These are phyloP conservation scores for Hyaloscypha bicolor DNA, from an alignment of 495 filamentous ascomycete genomes.

Conservation along the genomic window DNA sequence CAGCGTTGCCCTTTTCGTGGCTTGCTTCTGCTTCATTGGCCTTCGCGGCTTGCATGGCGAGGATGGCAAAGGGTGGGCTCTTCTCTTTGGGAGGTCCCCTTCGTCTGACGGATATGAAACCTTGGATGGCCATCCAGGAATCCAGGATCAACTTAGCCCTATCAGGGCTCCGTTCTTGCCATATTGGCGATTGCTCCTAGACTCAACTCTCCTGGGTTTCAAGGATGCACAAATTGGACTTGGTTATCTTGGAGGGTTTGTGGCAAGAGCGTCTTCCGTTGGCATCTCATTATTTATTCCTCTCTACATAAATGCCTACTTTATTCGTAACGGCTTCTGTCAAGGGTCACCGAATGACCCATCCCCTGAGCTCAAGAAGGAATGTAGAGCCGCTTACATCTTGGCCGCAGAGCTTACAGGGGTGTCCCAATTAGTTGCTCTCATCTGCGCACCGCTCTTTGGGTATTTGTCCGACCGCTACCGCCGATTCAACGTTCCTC, in stretches of 20 bases:
- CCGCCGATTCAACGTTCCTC: conserved; percentile 67
- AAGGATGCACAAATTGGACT: conserved; percentile 76
- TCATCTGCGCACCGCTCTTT: conserved; percentile 83
- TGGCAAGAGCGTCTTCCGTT: conserved; percentile 93
- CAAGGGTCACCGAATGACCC: conserved; percentile 58
- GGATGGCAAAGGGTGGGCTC: conserved; percentile 68
- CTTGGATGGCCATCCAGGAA: conserved; percentile 5
- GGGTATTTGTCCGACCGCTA: conserved; percentile 71
- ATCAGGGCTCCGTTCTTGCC: conserved; percentile 37
- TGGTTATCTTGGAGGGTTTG: conserved; percentile 91
- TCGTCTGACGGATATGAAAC: conserved; percentile 24
- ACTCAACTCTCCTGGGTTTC: conserved; percentile 73
- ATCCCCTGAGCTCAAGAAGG: conserved; percentile 70
- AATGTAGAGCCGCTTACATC: conserved; percentile 82
- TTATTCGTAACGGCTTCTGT: conserved; percentile 79
- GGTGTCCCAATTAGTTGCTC: conserved; percentile 80
- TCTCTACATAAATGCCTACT: conserved; percentile 87
- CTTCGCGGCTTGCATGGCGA: conserved; percentile 78
- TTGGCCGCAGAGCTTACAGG: conserved; percentile 85
- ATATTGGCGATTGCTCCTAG: conserved; percentile 55
- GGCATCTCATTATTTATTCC: conserved; percentile 94
- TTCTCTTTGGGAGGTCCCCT: conserved; percentile 45
- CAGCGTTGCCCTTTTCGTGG: conserved; percentile 67
- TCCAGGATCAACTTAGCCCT: not conserved
- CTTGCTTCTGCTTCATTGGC: conserved; percentile 76